A percentile compares a stretch with the other conserved stretches of the same genome.
phyloP scores from a whole-genome alignment of 179 eudicot genomes.

The Silene vulgaris region DNA sequence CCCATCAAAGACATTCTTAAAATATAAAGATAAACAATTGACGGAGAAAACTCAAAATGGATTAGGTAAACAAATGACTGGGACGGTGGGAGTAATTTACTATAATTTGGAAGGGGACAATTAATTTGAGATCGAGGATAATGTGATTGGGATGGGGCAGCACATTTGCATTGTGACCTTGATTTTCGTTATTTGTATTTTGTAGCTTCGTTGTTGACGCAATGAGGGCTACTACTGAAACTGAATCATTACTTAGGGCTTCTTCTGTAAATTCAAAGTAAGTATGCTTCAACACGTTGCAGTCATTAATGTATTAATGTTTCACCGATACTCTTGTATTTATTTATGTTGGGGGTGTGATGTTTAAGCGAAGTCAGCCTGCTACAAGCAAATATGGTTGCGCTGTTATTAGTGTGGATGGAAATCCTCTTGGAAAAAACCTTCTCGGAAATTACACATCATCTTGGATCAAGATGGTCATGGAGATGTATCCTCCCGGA shows the following conservation, averaged over 20 bases:
- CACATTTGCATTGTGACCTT: not conserved
- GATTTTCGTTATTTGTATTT: not conserved
- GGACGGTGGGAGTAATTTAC: too few relatives aligned
- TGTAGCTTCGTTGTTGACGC: slow-evolving; percentile 82
- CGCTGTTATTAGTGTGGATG: slow-evolving; percentile 43
- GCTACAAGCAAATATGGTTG: slow-evolving; percentile 70
- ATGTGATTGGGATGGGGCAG: not conserved
- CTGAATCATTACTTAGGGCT: slow-evolving; percentile 40
- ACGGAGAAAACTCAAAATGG: too few relatives aligned
- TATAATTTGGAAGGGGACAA: too few relatives aligned
- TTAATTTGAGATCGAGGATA: not conserved
- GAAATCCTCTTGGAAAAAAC: slow-evolving; percentile 43
- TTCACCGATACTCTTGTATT: not conserved
- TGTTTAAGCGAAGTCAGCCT: slow-evolving; percentile 89
- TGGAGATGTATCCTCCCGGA: slow-evolving; percentile 73
- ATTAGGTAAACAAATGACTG: too few relatives aligned
- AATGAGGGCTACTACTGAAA: slow-evolving; percentile 59
- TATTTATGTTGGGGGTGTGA: slow-evolving; percentile 30
- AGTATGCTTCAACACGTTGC: slow-evolving; percentile 27
- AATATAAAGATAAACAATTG: too few relatives aligned
- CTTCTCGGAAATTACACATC: slow-evolving; percentile 41
- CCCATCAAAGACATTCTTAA: too few relatives aligned
- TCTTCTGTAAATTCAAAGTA: slow-evolving; percentile 55
- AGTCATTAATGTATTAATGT: not conserved
- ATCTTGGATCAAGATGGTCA: slow-evolving; percentile 74